Conservation (phyloP, 1,284 basidiomycete genomes). For the Naganishia sp. region DNA sequence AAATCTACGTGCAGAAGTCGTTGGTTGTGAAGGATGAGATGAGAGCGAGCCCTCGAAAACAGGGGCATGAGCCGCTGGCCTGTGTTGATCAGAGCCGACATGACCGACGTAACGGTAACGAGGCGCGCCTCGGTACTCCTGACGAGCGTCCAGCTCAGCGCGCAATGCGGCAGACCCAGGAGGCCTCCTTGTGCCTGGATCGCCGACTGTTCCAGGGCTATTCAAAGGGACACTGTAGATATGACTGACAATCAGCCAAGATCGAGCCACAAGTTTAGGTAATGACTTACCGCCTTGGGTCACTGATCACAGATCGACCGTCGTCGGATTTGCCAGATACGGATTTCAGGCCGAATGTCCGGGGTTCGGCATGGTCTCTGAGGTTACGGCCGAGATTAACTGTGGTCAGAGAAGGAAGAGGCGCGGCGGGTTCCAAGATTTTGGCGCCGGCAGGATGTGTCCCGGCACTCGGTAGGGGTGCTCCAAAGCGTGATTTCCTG, state of each 20-base stretch:
- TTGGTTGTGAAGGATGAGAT: too few species aligned
- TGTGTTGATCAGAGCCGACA: neutral
- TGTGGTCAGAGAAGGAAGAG: slow-evolving; percentile 18
- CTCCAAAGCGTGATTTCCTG: neutral
- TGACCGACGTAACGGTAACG: slow-evolving; percentile 22
- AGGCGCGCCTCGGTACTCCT: slow-evolving; percentile 4
- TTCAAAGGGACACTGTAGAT: neutral
- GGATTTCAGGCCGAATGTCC: neutral
- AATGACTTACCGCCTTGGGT: slow-evolving; percentile 6
- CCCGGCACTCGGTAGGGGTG: neutral
- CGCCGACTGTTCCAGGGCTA: slow-evolving; percentile 11
- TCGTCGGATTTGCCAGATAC: slow-evolving; percentile 12
- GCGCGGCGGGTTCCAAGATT: neutral
- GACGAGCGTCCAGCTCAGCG: slow-evolving; percentile 15
- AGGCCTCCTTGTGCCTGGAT: slow-evolving; percentile 7
- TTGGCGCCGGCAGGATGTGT: too few species aligned
- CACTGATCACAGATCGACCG: slow-evolving; percentile 5
- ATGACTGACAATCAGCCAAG: neutral
- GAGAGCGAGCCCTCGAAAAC: too few species aligned
- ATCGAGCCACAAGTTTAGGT: neutral
- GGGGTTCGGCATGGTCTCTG: neutral
- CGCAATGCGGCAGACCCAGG: slow-evolving; percentile 17
- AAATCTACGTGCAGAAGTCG: too few species aligned
- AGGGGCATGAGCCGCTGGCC: too few species aligned
- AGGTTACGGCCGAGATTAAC: slow-evolving; percentile 10